A percentile compares a stretch with the other conserved stretches of the same genome.
These are phyloP conservation scores for Acorus gramineus DNA, from an alignment of 106 monocot genomes.

Conservation along the genomic window DNA sequence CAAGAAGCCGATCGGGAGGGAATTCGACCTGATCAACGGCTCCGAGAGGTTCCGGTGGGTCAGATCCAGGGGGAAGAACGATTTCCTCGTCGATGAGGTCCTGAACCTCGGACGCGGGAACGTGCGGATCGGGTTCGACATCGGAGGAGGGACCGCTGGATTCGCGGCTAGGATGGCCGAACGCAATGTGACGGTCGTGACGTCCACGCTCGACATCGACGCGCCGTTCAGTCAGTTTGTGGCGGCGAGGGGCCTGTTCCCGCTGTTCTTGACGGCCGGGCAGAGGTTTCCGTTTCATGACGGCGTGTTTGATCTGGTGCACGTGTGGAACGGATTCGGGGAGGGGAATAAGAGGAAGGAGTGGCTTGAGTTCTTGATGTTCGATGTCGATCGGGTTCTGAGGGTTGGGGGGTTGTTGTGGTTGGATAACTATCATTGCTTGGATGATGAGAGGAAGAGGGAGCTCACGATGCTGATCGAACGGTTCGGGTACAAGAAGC, in stretches of 20 bases:
- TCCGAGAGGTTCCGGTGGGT: constrained; percentile 28
- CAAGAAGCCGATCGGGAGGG: no score
- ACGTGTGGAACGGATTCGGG: constrained; percentile 44
- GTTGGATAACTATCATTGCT: constrained; percentile 75
- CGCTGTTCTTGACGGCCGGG: constrained; percentile 37
- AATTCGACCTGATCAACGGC: no score
- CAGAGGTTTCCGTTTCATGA: constrained; percentile 80
- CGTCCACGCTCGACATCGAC: constrained; percentile 28
- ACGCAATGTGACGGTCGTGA: constrained; percentile 62
- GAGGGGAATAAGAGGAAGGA: constrained; percentile 37
- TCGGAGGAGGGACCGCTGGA: constrained; percentile 45
- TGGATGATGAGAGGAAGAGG: constrained; percentile 63
- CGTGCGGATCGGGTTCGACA: constrained; percentile 61
- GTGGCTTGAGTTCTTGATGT: constrained; percentile 85
- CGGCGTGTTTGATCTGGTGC: constrained; percentile 78
- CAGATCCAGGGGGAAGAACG: constrained; percentile 38
- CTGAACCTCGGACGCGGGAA: constrained; percentile 23
- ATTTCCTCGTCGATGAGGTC: constrained; percentile 61
- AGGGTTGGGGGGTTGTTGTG: constrained; percentile 72
- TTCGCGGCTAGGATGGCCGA: constrained; percentile 90
- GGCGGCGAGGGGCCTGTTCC: constrained; percentile 59
- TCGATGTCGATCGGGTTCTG: constrained; percentile 79
- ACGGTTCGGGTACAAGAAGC: constrained; percentile 84
- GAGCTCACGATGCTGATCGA: constrained; percentile 57
- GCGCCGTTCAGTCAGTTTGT: constrained; percentile 27